These are phyloP conservation scores for Allium sativum DNA, from an alignment of 106 monocot genomes.

Conservation along the genomic window DNA sequence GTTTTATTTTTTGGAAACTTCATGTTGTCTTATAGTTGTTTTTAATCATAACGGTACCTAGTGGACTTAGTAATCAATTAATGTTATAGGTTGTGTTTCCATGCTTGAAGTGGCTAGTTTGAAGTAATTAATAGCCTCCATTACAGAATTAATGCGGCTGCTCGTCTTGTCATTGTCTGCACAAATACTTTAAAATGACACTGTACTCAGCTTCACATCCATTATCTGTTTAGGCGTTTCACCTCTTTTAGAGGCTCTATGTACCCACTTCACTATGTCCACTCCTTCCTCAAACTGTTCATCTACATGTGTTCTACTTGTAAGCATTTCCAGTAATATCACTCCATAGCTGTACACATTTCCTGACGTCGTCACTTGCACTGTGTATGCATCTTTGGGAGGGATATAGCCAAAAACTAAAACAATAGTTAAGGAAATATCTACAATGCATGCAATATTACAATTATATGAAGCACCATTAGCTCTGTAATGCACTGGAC, in stretches of 20 bases:
- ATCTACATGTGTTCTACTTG: slow-evolving; percentile 47
- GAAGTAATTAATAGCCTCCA: no score
- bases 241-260: slow-evolving; percentile 36
- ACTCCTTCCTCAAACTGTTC: slow-evolving; percentile 73
- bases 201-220: slow-evolving; percentile 70
- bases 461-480: no score
- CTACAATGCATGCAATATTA: background rate
- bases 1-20: no score
- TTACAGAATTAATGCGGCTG: no score
- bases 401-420: slow-evolving; percentile 50
- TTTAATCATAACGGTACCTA: no score
- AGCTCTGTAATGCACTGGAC: background rate
- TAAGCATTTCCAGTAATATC: slow-evolving; percentile 65
- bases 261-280: slow-evolving; percentile 85
- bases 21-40: no score
- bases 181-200: no score
- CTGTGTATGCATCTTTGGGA: slow-evolving; percentile 81
- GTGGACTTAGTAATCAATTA: no score
- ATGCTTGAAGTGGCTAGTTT: no score
- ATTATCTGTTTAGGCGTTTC: slow-evolving; percentile 82
- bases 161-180: no score
- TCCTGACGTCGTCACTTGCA: slow-evolving; percentile 79
- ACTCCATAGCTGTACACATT: slow-evolving; percentile 94
- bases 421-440: background rate
- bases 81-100: no score